Percentiles rank a stretch among this genome's conserved stretches.
These are phyloP conservation scores for Vigna hirtella DNA, from an alignment of 306 rosid genomes.

Conservation along the genomic window DNA sequence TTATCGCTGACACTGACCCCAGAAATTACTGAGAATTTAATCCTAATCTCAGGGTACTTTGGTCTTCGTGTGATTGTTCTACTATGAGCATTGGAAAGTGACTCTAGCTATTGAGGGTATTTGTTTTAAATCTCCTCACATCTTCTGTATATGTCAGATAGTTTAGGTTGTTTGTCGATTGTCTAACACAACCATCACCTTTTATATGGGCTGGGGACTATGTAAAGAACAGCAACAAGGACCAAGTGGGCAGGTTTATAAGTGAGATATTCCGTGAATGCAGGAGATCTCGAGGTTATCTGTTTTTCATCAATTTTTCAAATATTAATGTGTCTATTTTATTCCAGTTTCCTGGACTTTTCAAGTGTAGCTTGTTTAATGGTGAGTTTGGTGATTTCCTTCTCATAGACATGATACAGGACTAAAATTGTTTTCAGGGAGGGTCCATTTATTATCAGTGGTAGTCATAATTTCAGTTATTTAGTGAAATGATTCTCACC, in stretches of 20 bases:
- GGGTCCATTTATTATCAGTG: conserved; percentile 1
- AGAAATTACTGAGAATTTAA: conserved; percentile 18
- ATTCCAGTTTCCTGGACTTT: neutral
- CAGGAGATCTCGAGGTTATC: conserved; percentile 11
- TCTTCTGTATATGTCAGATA: neutral
- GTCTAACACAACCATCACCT: neutral
- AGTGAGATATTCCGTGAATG: neutral
- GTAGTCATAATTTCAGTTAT: neutral
- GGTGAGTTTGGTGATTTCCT: conserved; percentile 9
- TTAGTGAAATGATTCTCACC: conserved; percentile 18
- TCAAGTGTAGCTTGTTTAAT: conserved; percentile 6
- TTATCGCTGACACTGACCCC: conserved; percentile 7
- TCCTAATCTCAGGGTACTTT: conserved; percentile 22
- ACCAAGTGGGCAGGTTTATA: neutral
- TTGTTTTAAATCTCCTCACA: neutral
- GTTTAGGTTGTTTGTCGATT: neutral
- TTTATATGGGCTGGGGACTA: neutral
- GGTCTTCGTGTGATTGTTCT: conserved; percentile 12
- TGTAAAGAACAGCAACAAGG: neutral
- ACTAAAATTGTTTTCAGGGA: conserved; percentile 7
- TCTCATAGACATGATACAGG: conserved; percentile 20
- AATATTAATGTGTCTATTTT: conserved; percentile 11
- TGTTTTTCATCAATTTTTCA: neutral
- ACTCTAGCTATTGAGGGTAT: conserved; percentile 25
- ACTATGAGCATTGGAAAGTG: neutral